Evolutionary conservation across 805 yeast genomes (phyloP), one percentile per base, ranked within the genome.

Genomic region (Lachancea mirantina): DNA sequence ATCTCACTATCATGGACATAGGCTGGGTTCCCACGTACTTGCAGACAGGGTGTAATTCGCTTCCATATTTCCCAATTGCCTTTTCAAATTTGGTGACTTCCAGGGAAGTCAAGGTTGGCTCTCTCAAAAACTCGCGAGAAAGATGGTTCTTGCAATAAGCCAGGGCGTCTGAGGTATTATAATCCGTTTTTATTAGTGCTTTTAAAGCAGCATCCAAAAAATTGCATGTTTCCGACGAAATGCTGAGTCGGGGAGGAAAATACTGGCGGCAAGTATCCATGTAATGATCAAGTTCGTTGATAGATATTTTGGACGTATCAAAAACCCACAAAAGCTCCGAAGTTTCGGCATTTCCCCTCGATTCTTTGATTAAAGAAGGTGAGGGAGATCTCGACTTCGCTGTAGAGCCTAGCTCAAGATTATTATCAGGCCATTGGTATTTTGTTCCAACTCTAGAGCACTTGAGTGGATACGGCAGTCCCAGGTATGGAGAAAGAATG

Each of bases 1-100:
- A 87, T 36, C 96, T 61, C 2, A 89, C 97, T 41, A 87, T 66
- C 78, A 79, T 83, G 0, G 88, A 72, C 35, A 76, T 62, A 0
- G 85, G 64, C 46, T 83, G 94, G 0, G 87, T 70, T 19, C 70
- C 70, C n/a, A 89, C 92, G 36, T 70, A 73, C 49, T 76, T 72
- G 42, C 52, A 73, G 0, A 84, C 88, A 0, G 80, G 84, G 50
- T 74, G 76, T 18, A 92, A 59, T 46, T 88, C 95, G 48, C 83
- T 76, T 4, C 95, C 96, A 49, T 70, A 70, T 35, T 72, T 68
- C 20, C 64, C 64, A 8, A 89, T 83, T 2, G 82, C 94, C 9
- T 69, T 73, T 50, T 87, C 95, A 52, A 89, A 89, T 34, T 68
- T 57, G 23, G 62, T 52, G 15, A 79, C 53, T 53, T 92, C 96